Base-by-base conservation (phyloP, 2,329 filamentous ascomycete genomes). In the Periconia macrospinosa region DNA sequence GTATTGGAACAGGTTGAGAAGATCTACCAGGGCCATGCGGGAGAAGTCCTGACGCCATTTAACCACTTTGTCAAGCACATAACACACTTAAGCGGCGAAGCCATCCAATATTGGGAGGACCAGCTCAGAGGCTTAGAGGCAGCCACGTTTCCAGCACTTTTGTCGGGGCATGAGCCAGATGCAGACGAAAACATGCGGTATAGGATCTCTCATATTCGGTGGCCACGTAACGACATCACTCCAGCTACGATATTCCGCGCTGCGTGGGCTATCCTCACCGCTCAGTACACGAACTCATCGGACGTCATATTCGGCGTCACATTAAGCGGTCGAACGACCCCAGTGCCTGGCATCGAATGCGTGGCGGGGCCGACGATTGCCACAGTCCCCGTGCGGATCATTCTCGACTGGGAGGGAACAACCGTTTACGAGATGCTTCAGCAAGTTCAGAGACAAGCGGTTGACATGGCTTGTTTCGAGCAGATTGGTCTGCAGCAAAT, bases 331-430 rank as follows among this genome's bases (percentile, higher is more conserved):
- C 65, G 77, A 35, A 72, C 75, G 45, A 63, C 69, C 0, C 45
- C 73, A 5, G 63, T 75, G 1, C 66, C 71, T 20, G 69, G 63
- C 9, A 67, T 78, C 3, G 69, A 75, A 19, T 60, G 61, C 3
- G 61, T 78, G 0, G 60, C 77, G 20, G 77, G 76, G 0, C 77
- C 77, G 1, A 70, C 75, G 1, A 76, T 79, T 23, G 74, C 71
- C 2, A 75, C 73, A 0, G 62, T 75, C 0, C 74, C 73, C 0
- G 57, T 75, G 1, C 63, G 66, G 0, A 30, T 73, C 3, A 49
- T 52, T 0, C 42, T 71, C 19, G 40, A 59, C 40, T 19, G 35
- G 1, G 35, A 27, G 1, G 19, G 37, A 2, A 59, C 55, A 5
- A 53, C 71, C 1, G 42, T 37, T 0, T 30, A 56, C 0, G 55